A percentile compares a stretch with the other conserved stretches of the same genome.
Conservation (phyloP, 1,284 basidiomycete genomes). For the Irpex sp. region DNA sequence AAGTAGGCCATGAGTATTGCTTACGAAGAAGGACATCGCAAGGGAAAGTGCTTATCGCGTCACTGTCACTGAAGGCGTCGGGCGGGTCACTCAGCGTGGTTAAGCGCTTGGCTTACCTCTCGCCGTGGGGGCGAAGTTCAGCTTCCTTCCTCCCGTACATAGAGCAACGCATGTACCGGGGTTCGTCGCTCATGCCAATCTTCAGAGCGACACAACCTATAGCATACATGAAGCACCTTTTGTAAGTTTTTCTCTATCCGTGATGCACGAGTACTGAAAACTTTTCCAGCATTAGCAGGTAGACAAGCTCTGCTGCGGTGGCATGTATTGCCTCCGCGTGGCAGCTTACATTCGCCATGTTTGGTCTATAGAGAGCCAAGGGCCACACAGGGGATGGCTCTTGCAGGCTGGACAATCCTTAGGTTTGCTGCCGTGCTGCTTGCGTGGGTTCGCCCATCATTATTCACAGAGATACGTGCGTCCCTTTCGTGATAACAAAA, state of each 20-base stretch:
- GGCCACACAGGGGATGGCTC: no score
- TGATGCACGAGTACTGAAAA: neutral
- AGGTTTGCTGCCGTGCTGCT: no score
- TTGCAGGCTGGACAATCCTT: no score
- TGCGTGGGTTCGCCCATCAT: no score
- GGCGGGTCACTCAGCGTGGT: neutral
- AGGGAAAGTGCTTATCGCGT: neutral
- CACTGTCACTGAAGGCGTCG: neutral
- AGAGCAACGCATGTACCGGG: no score
- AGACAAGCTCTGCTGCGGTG: neutral
- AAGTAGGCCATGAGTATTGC: neutral
- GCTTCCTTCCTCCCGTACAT: no score
- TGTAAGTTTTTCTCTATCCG: neutral
- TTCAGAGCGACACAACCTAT: no score
- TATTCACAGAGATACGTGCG: no score
- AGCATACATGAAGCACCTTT: no score
- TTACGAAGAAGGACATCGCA: neutral
- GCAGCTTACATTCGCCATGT: neutral
- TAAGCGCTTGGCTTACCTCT: neutral
- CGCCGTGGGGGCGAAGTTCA: no score
- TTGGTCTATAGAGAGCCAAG: neutral
- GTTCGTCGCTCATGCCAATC: no score
- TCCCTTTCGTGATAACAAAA: no score
- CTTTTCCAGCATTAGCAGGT: neutral
- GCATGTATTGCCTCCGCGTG: neutral